Base-by-base conservation (phyloP, 179 eudicot species). In the Carnegiea gigantea region DNA sequence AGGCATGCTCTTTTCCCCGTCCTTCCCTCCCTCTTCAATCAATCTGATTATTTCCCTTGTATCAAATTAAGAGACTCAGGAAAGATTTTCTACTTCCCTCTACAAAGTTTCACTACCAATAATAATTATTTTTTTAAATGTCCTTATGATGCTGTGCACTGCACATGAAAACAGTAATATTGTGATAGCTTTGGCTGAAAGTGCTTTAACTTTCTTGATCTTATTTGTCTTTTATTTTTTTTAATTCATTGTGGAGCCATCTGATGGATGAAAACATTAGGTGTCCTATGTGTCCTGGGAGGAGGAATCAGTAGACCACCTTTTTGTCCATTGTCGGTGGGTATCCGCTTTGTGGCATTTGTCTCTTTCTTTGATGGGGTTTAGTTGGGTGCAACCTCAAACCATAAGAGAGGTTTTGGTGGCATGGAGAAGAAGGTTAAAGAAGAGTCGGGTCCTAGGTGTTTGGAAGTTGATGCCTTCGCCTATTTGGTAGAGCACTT, bases 1-100 rank as follows among this genome's bases (percentile, higher is more conserved):
- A 95, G 98, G 99, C 89, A 71, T 77, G 85, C 51, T 81, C 81
- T 85, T 54, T 40, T 68, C 44, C 44, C 44, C 44, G 8, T 26
- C n/a, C 44, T 79, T 30, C 48, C 15, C 13, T 64, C 23, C 59
- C 24, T 54, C 53, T 48, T 48, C 59, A 38, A 14, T 26, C 74
- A 62, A 13, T 76, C 28, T 33, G 30, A 60, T 64, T 18, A 77
- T 13, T 33, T 15, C 15, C 38, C 18, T 51, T 14, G 36, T 79
- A 46, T 71, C 67, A 60, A 57, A 28, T 78, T 9, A 70, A 49
- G 77, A 48, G 23, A 33, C 36, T 6, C 74, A 64, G 60, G 73
- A 28, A 78, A 1, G 30, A 40, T 70, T 33, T 73, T 74, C 28
- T 51, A 28, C 65, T 70, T 33, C 20, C 23, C 46, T 51, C 18